phyloP scores from a whole-genome alignment of 2,329 filamentous ascomycete species.

The Talaromyces atroroseus region DNA sequence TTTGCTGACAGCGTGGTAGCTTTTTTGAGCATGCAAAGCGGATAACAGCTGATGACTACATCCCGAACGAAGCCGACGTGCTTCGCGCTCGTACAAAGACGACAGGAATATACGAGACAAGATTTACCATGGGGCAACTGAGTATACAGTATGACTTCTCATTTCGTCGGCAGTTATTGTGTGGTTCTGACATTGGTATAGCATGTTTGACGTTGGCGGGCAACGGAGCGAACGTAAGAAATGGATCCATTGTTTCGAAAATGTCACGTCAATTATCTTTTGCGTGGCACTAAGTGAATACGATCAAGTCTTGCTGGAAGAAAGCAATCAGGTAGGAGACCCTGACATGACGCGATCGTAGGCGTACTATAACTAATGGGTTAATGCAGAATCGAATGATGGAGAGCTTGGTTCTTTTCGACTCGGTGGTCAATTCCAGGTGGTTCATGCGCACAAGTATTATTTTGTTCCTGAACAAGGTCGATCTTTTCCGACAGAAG shows the following conservation, averaged over 20 bases:
- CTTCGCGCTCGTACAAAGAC: slow-evolving; percentile 95
- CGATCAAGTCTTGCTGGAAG: slow-evolving; percentile 92
- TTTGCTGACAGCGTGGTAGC: slow-evolving; percentile 47
- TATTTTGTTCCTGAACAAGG: slow-evolving; percentile 97
- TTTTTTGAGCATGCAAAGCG: slow-evolving; percentile 91
- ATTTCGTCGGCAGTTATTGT: not conserved
- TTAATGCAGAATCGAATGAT: slow-evolving; percentile 87
- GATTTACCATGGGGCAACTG: slow-evolving; percentile 96
- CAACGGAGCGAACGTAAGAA: slow-evolving; percentile 98
- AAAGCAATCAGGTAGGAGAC: slow-evolving; percentile 79
- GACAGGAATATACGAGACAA: slow-evolving; percentile 97
- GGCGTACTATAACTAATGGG: slow-evolving; percentile 15
- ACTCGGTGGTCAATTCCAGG: slow-evolving; percentile 95
- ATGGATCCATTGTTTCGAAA: slow-evolving; percentile 99
- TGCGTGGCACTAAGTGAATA: slow-evolving; percentile 98
- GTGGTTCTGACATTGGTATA: slow-evolving; percentile 36
- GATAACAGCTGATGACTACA: slow-evolving; percentile 78
- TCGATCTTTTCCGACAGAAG: slow-evolving; percentile 96
- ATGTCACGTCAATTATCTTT: slow-evolving; percentile 98
- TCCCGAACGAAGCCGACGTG: slow-evolving; percentile 91
- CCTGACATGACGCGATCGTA: slow-evolving; percentile 11
- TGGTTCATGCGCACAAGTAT: slow-evolving; percentile 99
- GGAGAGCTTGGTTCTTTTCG: slow-evolving; percentile 93
- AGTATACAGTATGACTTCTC: slow-evolving; percentile 81
- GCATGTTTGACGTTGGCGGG: slow-evolving; percentile 98